A percentile compares a stretch with the other conserved stretches of the same genome.
These are phyloP conservation scores for Besnoitia besnoiti DNA, from an alignment of 169 alveolate genomes.

Conservation along the genomic window DNA sequence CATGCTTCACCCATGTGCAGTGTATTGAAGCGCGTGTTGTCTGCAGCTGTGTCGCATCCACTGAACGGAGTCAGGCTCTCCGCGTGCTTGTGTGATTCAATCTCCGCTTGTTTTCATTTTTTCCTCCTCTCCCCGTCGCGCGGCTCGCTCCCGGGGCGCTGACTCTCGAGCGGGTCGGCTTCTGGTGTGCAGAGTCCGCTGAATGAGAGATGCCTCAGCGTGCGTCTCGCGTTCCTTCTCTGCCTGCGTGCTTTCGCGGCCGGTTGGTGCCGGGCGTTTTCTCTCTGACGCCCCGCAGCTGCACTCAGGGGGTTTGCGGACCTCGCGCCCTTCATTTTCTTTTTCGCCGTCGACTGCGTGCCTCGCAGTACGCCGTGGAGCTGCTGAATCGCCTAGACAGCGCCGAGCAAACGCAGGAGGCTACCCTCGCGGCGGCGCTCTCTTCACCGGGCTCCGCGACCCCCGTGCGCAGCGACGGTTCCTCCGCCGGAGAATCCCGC, in stretches of 20 bases:
- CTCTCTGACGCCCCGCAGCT: background rate
- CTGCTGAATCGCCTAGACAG: slow-evolving; percentile 1
- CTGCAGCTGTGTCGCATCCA: background rate
- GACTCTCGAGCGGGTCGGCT: too few species aligned
- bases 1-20: too few species aligned
- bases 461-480: too few species aligned
- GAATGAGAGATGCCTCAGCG: too few species aligned
- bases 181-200: background rate
- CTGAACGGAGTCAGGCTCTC: too few species aligned
- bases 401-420: background rate
- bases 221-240: background rate
- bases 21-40: too few species aligned
- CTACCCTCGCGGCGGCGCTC: background rate
- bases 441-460: too few species aligned
- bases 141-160: background rate
- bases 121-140: background rate
- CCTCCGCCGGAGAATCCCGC: too few species aligned
- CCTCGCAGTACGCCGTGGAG: slow-evolving; percentile 13
- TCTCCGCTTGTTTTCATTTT: background rate
- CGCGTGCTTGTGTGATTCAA: too few species aligned
- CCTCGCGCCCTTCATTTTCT: background rate
- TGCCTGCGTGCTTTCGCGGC: background rate
- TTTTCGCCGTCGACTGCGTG: background rate
- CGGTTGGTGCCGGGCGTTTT: background rate
- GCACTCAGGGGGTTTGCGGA: too few species aligned